phyloP scores from a whole-genome alignment of 805 yeast species.

The Candida insectorum region DNA sequence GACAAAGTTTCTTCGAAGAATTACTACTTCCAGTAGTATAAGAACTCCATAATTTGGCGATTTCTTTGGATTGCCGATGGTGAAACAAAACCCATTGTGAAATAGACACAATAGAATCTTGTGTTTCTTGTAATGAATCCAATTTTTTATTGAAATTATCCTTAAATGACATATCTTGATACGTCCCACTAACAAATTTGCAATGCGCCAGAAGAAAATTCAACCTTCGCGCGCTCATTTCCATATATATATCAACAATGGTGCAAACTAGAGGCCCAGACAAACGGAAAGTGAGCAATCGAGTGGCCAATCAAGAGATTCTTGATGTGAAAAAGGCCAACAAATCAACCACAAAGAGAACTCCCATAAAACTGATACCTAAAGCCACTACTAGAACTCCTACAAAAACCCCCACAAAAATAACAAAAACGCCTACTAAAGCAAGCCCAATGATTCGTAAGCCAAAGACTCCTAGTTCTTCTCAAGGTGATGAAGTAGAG shows the following conservation, averaged over 20 bases:
- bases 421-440: slow-evolving; percentile 1
- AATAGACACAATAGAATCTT: slow-evolving; percentile 43
- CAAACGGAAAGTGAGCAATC: slow-evolving; percentile 3
- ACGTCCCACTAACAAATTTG: no score
- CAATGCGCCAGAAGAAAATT: slow-evolving; percentile 3
- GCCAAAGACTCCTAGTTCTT: neutral
- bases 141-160: slow-evolving; percentile 33
- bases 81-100: slow-evolving; percentile 47
- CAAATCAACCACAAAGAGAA: neutral
- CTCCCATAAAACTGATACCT: neutral
- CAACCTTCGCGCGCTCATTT: no score
- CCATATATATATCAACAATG: no score
- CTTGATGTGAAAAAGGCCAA: neutral
- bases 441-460: neutral
- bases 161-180: slow-evolving; percentile 34
- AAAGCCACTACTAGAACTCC: neutral
- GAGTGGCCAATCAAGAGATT: neutral
- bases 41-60: slow-evolving; percentile 34
- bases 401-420: slow-evolving; percentile 6
- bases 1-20: slow-evolving; percentile 44
- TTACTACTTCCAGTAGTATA: slow-evolving; percentile 16
- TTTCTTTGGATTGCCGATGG: slow-evolving; percentile 36
- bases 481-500: no score
- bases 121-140: slow-evolving; percentile 39
- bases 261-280: slow-evolving; percentile 12